Percentiles rank a stretch among this genome's conserved stretches.
These are phyloP conservation scores for Nymphaea thermarum DNA, from an alignment of 164 flowering plant genomes.

Conservation along the genomic window DNA sequence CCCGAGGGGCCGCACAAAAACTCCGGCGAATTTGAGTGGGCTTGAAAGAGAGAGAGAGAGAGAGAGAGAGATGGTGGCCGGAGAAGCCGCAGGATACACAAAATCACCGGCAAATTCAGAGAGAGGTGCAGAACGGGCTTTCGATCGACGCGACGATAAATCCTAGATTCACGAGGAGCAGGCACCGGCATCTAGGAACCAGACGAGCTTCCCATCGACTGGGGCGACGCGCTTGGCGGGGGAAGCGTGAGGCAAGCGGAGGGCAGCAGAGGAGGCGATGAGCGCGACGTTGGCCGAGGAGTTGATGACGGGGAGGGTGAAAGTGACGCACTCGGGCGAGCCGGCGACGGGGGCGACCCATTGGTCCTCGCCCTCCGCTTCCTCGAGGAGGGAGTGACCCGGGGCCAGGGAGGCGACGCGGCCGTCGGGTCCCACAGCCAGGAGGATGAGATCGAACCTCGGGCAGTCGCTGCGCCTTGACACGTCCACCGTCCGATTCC, in stretches of 20 bases:
- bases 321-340: slow-evolving; percentile 14
- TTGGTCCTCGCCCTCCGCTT: slow-evolving; percentile 1
- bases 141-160: slow-evolving; percentile 12
- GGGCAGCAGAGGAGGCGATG: slow-evolving; percentile 14
- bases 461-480: slow-evolving; percentile 24
- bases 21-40: neutral
- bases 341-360: slow-evolving; percentile 18
- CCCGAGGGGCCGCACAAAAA: neutral
- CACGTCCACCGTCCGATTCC: slow-evolving; percentile 23
- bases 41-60: too few relatives aligned
- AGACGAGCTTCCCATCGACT: slow-evolving; percentile 14
- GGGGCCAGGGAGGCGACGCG: slow-evolving; percentile 20
- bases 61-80: neutral
- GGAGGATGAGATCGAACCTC: slow-evolving; percentile 21
- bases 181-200: slow-evolving; percentile 21
- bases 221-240: slow-evolving; percentile 20
- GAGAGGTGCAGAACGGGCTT: neutral
- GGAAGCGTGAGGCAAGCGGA: slow-evolving; percentile 8
- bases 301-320: slow-evolving; percentile 29
- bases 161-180: neutral
- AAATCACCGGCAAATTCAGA: too few relatives aligned
- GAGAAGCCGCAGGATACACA: neutral
- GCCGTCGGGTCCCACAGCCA: slow-evolving; percentile 19
- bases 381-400: slow-evolving; percentile 9
- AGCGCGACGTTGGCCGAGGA: slow-evolving; percentile 25